Evolutionary conservation across 371 early-diverging fungal genomes (phyloP).

Genomic region (Mucor plumbeus): DNA sequence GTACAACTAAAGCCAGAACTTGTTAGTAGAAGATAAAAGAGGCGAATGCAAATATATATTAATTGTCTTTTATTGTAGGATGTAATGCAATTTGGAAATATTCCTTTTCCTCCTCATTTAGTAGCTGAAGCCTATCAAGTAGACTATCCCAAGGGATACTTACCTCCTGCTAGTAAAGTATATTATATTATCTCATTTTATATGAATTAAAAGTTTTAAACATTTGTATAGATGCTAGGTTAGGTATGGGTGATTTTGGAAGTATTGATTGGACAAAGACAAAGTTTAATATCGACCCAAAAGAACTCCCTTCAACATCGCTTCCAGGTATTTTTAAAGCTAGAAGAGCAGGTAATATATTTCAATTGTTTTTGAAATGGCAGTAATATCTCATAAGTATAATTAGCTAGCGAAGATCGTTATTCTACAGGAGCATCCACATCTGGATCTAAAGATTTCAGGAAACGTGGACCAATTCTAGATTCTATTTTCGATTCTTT

Average conservation of each 20-base stretch:
- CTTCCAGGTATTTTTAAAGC: background rate
- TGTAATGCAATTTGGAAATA: constrained; percentile 28
- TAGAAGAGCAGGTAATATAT: background rate
- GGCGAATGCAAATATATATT: too few species aligned
- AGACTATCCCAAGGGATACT: constrained; percentile 26
- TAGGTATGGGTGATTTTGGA: constrained; percentile 39
- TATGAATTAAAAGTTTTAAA: background rate
- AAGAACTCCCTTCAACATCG: background rate
- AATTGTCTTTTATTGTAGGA: constrained; percentile 20
- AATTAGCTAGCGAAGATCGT: constrained; percentile 32
- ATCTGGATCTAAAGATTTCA: constrained; percentile 30
- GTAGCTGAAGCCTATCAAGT: constrained; percentile 35
- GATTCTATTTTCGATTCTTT: constrained; percentile 1
- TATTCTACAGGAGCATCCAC: constrained; percentile 25
- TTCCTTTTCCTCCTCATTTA: constrained; percentile 27
- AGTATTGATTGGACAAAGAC: constrained; percentile 30
- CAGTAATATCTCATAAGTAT: background rate
- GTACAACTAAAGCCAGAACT: constrained; percentile 37
- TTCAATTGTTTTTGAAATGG: too few species aligned
- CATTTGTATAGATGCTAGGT: constrained; percentile 27
- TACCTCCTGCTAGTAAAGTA: constrained; percentile 32
- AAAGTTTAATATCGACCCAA: constrained; percentile 4
- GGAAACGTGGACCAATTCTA: constrained; percentile 23
- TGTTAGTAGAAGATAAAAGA: constrained; percentile 9
- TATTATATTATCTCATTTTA: background rate